Percentiles rank a stretch among this genome's conserved stretches.
Evolutionary conservation across 148 eudicot genomes (phyloP).

Genomic region (Linanthus parryae): DNA sequence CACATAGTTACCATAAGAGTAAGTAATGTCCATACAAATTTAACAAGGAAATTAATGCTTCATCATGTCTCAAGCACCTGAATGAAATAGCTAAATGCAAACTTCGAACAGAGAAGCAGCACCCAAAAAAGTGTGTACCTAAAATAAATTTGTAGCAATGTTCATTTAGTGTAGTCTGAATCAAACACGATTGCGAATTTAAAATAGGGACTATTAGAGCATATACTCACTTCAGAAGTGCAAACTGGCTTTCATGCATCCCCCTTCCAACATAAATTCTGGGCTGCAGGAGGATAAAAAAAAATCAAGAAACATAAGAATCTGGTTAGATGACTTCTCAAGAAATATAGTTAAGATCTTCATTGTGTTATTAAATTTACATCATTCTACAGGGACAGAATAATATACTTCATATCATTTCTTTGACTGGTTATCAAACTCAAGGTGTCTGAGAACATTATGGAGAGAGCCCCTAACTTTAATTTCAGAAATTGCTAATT

Average conservation of each 20-base stretch:
- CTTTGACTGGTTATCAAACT: too few relatives aligned
- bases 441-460: too few relatives aligned
- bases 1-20: background rate
- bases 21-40: background rate
- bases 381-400: too few relatives aligned
- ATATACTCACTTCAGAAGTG: constrained; percentile 84
- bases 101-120: constrained; percentile 64
- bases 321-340: background rate
- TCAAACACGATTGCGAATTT: too few relatives aligned
- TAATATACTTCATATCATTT: too few relatives aligned
- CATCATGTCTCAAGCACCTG: constrained; percentile 37
- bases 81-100: constrained; percentile 73
- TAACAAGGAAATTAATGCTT: constrained; percentile 2
- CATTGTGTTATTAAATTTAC: too few relatives aligned
- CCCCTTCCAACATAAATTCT: constrained; percentile 95
- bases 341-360: too few relatives aligned
- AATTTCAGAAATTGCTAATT: too few relatives aligned
- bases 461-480: too few relatives aligned
- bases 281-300: constrained; percentile 51
- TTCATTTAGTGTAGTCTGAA: too few relatives aligned
- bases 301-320: background rate
- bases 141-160: too few relatives aligned
- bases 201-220: too few relatives aligned
- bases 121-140: constrained; percentile 93
- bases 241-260: constrained; percentile 98